phyloP scores from a whole-genome alignment of 352 stramenopile genomes.

The Pythium monospermum region DNA sequence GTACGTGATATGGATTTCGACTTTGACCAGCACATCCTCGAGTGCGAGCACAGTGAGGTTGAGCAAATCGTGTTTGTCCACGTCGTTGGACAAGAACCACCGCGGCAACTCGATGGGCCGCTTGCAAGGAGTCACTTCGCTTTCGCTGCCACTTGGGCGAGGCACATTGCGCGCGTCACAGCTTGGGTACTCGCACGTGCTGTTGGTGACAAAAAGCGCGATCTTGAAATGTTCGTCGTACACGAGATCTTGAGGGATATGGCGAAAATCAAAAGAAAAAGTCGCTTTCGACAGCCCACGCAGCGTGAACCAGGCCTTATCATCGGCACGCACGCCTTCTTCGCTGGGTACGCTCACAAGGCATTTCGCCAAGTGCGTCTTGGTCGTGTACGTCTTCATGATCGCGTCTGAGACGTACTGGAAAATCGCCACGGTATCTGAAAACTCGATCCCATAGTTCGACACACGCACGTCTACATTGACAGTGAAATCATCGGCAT shows the following conservation, averaged over 20 bases:
- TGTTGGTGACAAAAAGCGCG: constrained; percentile 94
- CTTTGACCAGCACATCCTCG: constrained; percentile 94
- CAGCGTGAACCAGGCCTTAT: constrained; percentile 92
- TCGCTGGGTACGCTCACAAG: constrained; percentile 33
- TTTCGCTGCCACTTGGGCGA: constrained; percentile 45
- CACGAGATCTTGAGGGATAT: constrained; percentile 87
- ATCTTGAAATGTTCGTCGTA: constrained; percentile 96
- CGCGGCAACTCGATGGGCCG: constrained; percentile 84
- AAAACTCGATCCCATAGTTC: constrained; percentile 79
- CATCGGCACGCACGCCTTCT: constrained; percentile 71
- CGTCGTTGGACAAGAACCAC: constrained; percentile 87
- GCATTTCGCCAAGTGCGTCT: constrained; percentile 28
- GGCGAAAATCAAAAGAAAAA: constrained; percentile 93
- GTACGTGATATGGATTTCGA: constrained; percentile 95
- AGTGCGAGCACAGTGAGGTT: constrained; percentile 94
- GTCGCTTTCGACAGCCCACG: constrained; percentile 89
- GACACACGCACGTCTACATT: constrained; percentile 61
- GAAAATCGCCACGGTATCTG: constrained; percentile 45
- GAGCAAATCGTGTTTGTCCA: constrained; percentile 92
- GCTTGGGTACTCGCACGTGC: constrained; percentile 83
- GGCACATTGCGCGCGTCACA: constrained; percentile 68
- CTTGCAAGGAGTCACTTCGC: constrained; percentile 90
- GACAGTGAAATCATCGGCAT: constrained; percentile 10
- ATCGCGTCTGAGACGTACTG: constrained; percentile 31
- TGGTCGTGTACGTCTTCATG: constrained; percentile 34